Evolutionary conservation across 352 stramenopile genomes (phyloP).

Genomic region (Peronospora farinosa): DNA sequence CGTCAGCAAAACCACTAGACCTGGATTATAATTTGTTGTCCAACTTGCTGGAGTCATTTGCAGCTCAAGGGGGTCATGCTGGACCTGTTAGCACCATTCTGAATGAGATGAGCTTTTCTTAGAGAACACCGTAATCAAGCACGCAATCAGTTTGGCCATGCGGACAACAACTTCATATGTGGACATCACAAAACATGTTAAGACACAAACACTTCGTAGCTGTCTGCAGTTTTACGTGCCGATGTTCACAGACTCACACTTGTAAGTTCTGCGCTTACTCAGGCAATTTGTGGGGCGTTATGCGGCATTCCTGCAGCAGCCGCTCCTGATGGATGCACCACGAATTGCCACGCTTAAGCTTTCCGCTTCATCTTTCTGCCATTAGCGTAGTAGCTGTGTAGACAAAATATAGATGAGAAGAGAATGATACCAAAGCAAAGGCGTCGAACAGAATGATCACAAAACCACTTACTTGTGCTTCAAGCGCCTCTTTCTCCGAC

Average conservation of each 20-base stretch:
- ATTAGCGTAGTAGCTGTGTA: slow-evolving; percentile 31
- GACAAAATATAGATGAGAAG: slow-evolving; percentile 6
- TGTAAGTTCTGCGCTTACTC: background rate
- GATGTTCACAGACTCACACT: slow-evolving; percentile 5
- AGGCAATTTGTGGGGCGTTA: background rate
- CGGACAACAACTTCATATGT: slow-evolving; percentile 4
- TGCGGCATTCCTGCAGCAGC: background rate
- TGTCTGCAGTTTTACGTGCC: slow-evolving; percentile 12
- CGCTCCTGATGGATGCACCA: slow-evolving; percentile 21
- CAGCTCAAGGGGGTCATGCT: slow-evolving; percentile 62
- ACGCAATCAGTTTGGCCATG: background rate
- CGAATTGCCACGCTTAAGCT: slow-evolving; percentile 36
- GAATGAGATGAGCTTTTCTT: slow-evolving; percentile 44
- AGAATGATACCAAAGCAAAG: background rate
- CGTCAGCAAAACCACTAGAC: slow-evolving; percentile 48
- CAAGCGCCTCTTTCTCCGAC: slow-evolving; percentile 37
- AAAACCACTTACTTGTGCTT: slow-evolving; percentile 26
- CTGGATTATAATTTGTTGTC: slow-evolving; percentile 81
- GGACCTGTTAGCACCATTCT: slow-evolving; percentile 76
- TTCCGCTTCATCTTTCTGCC: slow-evolving; percentile 25
- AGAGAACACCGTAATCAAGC: slow-evolving; percentile 8
- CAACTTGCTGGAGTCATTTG: slow-evolving; percentile 77
- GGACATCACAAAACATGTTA: slow-evolving; percentile 21
- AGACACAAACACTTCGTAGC: slow-evolving; percentile 14
- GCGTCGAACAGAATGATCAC: background rate